Percentiles rank a stretch among this genome's conserved stretches.
Evolutionary conservation across 805 yeast genomes (phyloP).

Genomic region (Metschnikowia bowlesiae): DNA sequence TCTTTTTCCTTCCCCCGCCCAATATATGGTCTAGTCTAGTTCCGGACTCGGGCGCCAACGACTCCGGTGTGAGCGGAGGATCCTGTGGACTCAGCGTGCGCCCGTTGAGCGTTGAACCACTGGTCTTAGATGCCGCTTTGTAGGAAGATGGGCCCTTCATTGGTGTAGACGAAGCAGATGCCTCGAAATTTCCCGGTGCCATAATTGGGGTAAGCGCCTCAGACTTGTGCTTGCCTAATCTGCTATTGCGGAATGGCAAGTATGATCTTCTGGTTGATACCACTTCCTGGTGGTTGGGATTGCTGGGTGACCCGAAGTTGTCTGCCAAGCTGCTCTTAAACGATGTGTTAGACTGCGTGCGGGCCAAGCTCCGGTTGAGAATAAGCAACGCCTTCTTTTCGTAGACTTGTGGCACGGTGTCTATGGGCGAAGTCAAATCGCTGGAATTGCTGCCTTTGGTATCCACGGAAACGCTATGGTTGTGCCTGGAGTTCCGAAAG

Average conservation of each 20-base stretch:
- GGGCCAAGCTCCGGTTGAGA: conserved; percentile 64
- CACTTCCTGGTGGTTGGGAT: conserved; percentile 13
- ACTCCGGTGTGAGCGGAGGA: conserved; percentile 7
- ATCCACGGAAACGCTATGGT: conserved; percentile 54
- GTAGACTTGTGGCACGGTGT: conserved; percentile 71
- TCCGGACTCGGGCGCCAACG: conserved; percentile 8
- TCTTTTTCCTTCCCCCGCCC: conserved; percentile 14
- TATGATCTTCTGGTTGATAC: conserved; percentile 30
- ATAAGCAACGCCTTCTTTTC: conserved; percentile 78
- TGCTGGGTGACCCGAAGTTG: conserved; percentile 36
- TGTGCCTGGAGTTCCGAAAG: conserved; percentile 7
- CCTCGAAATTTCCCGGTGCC: conserved; percentile 7
- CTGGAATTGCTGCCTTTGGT: conserved; percentile 47
- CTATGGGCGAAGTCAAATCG: conserved; percentile 48
- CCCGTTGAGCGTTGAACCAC: background rate
- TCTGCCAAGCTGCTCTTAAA: conserved; percentile 75
- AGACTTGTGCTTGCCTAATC: conserved; percentile 18
- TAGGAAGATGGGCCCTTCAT: conserved; percentile 3
- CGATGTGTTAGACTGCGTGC: conserved; percentile 71
- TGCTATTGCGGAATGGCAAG: conserved; percentile 38
- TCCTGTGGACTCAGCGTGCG: conserved; percentile 13
- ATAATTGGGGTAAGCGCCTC: conserved; percentile 15
- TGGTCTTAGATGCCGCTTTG: background rate
- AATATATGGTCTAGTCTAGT: conserved; percentile 12
- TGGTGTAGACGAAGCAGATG: conserved; percentile 7